Conservation (phyloP, 2,329 filamentous ascomycete species). For the Lachnellula arida region DNA sequence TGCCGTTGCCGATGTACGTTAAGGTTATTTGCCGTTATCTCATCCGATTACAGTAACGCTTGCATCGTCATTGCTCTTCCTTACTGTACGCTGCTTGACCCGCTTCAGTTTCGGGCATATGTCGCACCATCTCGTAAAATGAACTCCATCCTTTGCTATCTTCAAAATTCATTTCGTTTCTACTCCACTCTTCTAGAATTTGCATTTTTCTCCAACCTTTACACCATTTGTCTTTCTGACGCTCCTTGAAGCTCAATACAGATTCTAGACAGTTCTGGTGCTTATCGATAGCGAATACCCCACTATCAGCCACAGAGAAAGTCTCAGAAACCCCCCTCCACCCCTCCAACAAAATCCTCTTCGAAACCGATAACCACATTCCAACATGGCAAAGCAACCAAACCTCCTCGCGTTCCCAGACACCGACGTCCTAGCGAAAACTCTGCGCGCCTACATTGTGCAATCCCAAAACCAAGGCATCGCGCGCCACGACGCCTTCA, state of each 20-base stretch:
- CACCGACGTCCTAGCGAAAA: conserved; percentile 64
- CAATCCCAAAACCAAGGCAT: conserved; percentile 76
- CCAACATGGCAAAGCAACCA: conserved; percentile 35
- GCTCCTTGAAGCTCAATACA: not conserved
- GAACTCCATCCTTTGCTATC: not conserved
- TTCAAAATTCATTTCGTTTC: not conserved
- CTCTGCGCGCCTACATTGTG: conserved; percentile 78
- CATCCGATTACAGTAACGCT: not conserved
- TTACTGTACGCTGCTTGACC: not conserved
- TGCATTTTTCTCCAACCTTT: no score
- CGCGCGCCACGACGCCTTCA: conserved; percentile 77
- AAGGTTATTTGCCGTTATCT: no score
- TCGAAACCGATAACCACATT: not conserved
- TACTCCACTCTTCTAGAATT: no score
- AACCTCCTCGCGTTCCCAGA: conserved; percentile 78
- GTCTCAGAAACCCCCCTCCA: not conserved
- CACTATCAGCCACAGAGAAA: conserved; percentile 1
- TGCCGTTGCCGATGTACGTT: not conserved
- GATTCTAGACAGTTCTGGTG: conserved; percentile 1
- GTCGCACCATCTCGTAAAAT: not conserved
- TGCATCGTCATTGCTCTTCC: not conserved
- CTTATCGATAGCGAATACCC: conserved; percentile 8
- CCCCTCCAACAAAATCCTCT: not conserved
- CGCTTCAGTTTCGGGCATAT: conserved; percentile 1
- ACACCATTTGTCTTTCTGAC: no score